Evolutionary conservation across 1,284 basidiomycete genomes (phyloP), one percentile per base, ranked within the genome.

Genomic region (Marasmius oreades): DNA sequence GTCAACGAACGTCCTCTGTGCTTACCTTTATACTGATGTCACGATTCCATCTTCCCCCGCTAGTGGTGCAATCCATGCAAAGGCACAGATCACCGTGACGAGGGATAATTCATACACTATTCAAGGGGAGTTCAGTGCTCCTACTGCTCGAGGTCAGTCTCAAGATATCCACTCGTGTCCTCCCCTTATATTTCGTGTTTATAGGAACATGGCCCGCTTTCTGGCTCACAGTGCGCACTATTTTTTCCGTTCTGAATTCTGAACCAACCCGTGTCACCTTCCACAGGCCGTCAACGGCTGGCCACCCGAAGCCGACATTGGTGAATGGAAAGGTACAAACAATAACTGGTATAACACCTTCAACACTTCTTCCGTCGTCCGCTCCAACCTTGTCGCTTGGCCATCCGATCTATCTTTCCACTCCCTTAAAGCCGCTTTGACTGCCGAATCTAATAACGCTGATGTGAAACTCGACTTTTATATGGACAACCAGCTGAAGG

Each of bases 291-390:
- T 76, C n/a, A 68, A 67, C 44, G 62, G 71, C 46, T 77, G 75
- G 75, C 75, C 74, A 18, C 75, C 75, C 3, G 75, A 77, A 62
- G 59, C 63, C 7, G 75, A 77, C 57, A 73, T 77, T 45, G 74
- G 74, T 14, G 75, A 77, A 67, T 77, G 75, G 75, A 77, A 77
- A 66, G 76, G 75, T 18, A 77, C 75, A 2, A 62, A 65, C 22
- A 59, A 77, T 51, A 75, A 72, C 58, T 77, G 75, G 74, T 77
- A 66, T 65, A 77, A 77, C 63, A 61, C 47, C 31, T 67, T 64
- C 56, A 61, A 65, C 55, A 67, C 66, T 0, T 76, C 75, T 3
- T 71, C 71, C 11, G 61, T 69, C 39, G 75, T 77, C 37, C 63
- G 65, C 34, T 74, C 73, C 51, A 68, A 70, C 56, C 67, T 74